Percentiles rank a stretch among this genome's conserved stretches.
phyloP scores from a whole-genome alignment of 345 rosid species.

The Raphanus sativus region DNA sequence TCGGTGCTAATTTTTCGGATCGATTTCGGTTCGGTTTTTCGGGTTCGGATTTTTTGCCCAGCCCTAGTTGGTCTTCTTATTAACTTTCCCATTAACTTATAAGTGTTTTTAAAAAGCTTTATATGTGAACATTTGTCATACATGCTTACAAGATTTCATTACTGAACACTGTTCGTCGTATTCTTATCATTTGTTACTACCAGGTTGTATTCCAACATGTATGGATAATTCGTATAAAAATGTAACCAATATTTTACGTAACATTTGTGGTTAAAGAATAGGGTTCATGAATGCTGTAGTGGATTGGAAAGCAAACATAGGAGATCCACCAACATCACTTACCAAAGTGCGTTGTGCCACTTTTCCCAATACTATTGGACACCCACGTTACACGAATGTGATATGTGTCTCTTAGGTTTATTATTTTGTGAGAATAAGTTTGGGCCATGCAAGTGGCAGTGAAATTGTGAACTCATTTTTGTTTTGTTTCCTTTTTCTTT shows the following conservation, averaged over 20 bases:
- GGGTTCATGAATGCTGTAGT: conserved; percentile 15
- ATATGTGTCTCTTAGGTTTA: conserved; percentile 12
- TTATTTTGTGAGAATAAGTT: conserved; percentile 14
- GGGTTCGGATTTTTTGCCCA: too few species aligned
- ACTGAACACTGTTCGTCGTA: background rate
- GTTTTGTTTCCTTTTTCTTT: conserved; percentile 26
- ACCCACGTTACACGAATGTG: conserved; percentile 10
- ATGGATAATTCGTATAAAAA: background rate
- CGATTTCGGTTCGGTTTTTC: too few species aligned
- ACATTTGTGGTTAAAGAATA: background rate
- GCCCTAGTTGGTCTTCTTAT: background rate
- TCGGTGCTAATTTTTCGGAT: too few species aligned
- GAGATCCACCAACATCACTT: conserved; percentile 39
- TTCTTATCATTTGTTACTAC: conserved; percentile 3
- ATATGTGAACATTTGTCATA: background rate
- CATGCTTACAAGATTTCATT: background rate
- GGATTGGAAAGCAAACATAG: conserved; percentile 33
- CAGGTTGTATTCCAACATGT: conserved; percentile 27
- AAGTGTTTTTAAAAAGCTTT: background rate
- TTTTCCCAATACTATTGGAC: conserved; percentile 31
- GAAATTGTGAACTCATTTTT: conserved; percentile 22
- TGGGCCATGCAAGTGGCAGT: conserved; percentile 37
- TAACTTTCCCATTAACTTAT: background rate
- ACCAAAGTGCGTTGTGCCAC: conserved; percentile 37
- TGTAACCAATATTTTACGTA: conserved; percentile 6